Evolutionary conservation across 2,329 filamentous ascomycete species (phyloP).

Genomic region (Colletotrichum sp.): DNA sequence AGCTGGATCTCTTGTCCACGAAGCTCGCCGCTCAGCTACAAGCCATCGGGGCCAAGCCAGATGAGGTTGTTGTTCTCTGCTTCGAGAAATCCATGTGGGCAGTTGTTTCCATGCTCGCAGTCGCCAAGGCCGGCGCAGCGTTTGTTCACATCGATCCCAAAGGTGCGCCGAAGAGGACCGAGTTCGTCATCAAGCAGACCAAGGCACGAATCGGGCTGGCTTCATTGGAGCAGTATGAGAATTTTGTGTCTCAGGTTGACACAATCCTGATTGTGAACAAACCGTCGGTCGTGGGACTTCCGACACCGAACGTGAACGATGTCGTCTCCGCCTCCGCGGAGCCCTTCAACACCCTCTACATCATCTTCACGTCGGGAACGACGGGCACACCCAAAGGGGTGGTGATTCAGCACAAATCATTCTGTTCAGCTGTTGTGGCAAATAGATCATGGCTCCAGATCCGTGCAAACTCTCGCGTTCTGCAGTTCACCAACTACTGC

Average conservation of each 20-base stretch:
- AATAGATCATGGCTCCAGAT: constrained; percentile 11
- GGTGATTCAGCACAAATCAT: constrained; percentile 34
- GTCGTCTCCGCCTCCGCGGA: background rate
- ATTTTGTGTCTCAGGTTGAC: background rate
- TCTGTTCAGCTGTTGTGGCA: constrained; percentile 23
- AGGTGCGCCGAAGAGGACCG: background rate
- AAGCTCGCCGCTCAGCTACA: constrained; percentile 18
- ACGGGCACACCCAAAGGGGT: constrained; percentile 56
- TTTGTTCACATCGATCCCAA: constrained; percentile 32
- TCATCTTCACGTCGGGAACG: constrained; percentile 59
- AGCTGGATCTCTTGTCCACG: constrained; percentile 21
- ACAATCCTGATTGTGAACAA: background rate
- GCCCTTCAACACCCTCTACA: constrained; percentile 24
- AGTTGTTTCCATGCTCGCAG: constrained; percentile 30
- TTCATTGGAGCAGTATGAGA: background rate
- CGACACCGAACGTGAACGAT: background rate
- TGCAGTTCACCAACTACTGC: constrained; percentile 56
- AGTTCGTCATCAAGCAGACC: constrained; percentile 4
- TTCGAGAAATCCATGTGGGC: constrained; percentile 32
- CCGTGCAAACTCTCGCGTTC: background rate
- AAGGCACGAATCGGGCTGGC: background rate
- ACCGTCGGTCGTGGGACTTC: background rate
- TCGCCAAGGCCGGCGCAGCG: constrained; percentile 34
- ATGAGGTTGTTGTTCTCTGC: constrained; percentile 26
- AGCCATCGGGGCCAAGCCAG: constrained; percentile 19